Conservation (phyloP, 192 early-diverging fungal species). For the Spizellomyces punctatus region DNA sequence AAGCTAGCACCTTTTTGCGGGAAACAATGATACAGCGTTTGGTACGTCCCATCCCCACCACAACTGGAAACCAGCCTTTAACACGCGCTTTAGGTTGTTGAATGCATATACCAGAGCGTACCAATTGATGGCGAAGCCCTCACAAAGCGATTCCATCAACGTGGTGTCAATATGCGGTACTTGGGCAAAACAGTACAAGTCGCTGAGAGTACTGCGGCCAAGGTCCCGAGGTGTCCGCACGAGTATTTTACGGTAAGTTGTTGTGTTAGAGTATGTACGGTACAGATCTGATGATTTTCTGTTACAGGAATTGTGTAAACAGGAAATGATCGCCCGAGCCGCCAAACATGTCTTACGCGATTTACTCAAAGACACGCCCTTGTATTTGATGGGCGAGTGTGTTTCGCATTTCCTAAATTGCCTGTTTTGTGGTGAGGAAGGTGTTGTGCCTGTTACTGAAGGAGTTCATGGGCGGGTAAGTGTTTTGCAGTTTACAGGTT, state of each 20-base stretch:
- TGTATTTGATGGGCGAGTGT: conserved; percentile 59
- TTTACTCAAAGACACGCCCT: conserved; percentile 59
- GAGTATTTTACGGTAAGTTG: conserved; percentile 52
- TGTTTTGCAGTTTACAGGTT: not conserved
- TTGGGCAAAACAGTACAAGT: conserved; percentile 75
- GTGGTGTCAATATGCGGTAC: conserved; percentile 98
- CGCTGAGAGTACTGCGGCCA: conserved; percentile 62
- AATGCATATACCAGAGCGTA: conserved; percentile 33
- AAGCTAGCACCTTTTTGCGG: conserved; percentile 76
- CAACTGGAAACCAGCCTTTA: too few relatives aligned
- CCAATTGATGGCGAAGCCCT: conserved; percentile 81
- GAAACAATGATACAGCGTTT: conserved; percentile 52
- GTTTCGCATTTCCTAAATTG: conserved; percentile 86
- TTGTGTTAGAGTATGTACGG: conserved; percentile 8
- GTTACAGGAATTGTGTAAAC: conserved; percentile 55
- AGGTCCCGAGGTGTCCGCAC: conserved; percentile 33
- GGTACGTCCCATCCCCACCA: not conserved
- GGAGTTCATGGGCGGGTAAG: not conserved
- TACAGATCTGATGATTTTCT: not conserved
- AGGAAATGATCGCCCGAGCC: conserved; percentile 89
- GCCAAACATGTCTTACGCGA: conserved; percentile 82
- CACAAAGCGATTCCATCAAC: conserved; percentile 83
- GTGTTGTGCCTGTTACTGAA: not conserved
- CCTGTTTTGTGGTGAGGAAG: conserved; percentile 60
- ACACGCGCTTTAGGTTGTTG: conserved; percentile 13